Evolutionary conservation across 2,329 filamentous ascomycete species (phyloP).

Genomic region (Microcyclosporella mali): DNA sequence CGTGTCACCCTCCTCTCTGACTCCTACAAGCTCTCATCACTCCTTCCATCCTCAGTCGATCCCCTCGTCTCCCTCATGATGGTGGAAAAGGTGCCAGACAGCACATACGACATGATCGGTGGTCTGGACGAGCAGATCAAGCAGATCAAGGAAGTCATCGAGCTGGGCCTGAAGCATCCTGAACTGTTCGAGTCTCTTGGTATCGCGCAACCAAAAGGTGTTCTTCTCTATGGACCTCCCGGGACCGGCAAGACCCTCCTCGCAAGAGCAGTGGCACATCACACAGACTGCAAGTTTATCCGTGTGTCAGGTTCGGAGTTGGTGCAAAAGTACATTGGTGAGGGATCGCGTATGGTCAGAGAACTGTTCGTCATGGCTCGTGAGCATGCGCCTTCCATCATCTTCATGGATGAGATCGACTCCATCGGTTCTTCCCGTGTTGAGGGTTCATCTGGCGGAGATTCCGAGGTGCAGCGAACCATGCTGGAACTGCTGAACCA

Average conservation of each 20-base stretch:
- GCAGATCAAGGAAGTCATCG: constrained; percentile 99
- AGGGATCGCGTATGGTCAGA: constrained; percentile 95
- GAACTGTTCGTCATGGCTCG: constrained; percentile 99
- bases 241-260: constrained; percentile 96
- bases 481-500: constrained; percentile 99
- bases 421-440: constrained; percentile 96
- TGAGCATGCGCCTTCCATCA: constrained; percentile 96
- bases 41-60: constrained; percentile 95
- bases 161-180: constrained; percentile 94
- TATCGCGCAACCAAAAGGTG: constrained; percentile 96
- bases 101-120: constrained; percentile 99
- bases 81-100: constrained; percentile 99
- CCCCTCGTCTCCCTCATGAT: constrained; percentile 99
- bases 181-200: constrained; percentile 98
- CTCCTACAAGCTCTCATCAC: constrained; percentile 97
- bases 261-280: constrained; percentile 91
- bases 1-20: constrained; percentile 94
- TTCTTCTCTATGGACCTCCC: constrained; percentile 90
- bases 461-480: constrained; percentile 95
- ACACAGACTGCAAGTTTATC: constrained; percentile 99
- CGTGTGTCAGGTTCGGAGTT: constrained; percentile 91
- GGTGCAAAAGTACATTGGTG: constrained; percentile 98
- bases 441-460: constrained; percentile 88
- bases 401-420: constrained; percentile 99
- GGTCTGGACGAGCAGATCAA: constrained; percentile 98